Evolutionary conservation across 305 asterid species (phyloP), one percentile per base, ranked within the genome.

Genomic region (Ilex paraguariensis): DNA sequence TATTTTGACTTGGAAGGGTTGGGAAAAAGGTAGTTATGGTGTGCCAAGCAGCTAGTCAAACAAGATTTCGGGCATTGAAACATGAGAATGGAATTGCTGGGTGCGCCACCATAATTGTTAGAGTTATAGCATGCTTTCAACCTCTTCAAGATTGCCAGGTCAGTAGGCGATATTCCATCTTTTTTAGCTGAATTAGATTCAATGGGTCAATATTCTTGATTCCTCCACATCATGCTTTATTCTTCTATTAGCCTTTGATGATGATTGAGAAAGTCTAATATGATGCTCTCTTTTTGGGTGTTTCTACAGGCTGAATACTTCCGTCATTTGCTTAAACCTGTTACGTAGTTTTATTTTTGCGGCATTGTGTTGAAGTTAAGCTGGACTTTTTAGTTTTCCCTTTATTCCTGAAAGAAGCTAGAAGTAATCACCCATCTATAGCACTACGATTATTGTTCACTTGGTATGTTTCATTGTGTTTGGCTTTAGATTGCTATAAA

Each of bases 81-180:
- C 95, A 90, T 61, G 97, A 89, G 76, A 83, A 60, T 85, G 98
- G 98, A 73, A 76, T 82, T 74, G 87, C 77, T 14, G 97, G 98
- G 77, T 68, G 70, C 79, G 83, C 96, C 79, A 87, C 96, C 81
- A 86, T 92, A 49, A 80, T 87, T 60, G 95, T 92, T 92, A 92
- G 90, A 82, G 88, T 92, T 13, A 87, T 92, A 66, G 98, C 91
- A 60, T 92, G 98, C 84, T 90, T 92, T 75, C 98, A 89, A 85
- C 96, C 97, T 68, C 97, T 91, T 68, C 94, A 87, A 73, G 98
- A 90, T 80, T 92, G 98, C 73, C 98, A 92, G 98, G 98, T 89
- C 51, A 11, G 90, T 53, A 6, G 4, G 36, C 44, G 14, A 17
- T 49, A 46, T 33, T 15, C 42, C 9, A 36, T 5, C 9, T 36